phyloP scores from a whole-genome alignment of 257 asterid species.

The Solanum clarkiae region DNA sequence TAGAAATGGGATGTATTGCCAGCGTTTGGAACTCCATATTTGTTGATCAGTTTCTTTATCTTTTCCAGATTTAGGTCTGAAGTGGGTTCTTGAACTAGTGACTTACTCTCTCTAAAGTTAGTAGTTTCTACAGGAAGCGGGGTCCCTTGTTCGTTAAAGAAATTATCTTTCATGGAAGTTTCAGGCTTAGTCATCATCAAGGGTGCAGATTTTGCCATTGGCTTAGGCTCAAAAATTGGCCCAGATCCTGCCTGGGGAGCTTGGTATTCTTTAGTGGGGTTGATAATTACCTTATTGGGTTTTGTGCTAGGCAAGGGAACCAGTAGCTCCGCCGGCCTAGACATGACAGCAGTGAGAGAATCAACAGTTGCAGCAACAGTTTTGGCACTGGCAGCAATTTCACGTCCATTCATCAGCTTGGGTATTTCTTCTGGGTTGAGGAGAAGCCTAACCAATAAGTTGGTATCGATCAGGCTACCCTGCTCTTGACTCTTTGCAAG shows the following conservation, averaged over 20 bases:
- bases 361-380: not conserved
- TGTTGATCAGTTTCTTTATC: not conserved
- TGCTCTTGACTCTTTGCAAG: conserved; percentile 11
- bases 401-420: conserved; percentile 11
- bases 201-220: not conserved
- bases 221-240: not conserved
- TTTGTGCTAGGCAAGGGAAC: not conserved
- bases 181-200: not conserved
- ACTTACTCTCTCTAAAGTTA: not conserved
- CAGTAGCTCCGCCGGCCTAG: not conserved
- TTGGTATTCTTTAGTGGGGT: not conserved
- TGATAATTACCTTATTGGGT: not conserved
- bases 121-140: not conserved
- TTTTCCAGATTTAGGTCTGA: not conserved
- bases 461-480: conserved; percentile 17
- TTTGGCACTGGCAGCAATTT: not conserved
- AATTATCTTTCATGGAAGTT: not conserved
- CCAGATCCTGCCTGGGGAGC: not conserved
- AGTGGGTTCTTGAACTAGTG: not conserved
- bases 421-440: conserved; percentile 24
- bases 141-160: conserved; percentile 13
- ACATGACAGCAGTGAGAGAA: not conserved
- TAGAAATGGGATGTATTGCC: not conserved
- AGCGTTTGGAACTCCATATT: conserved; percentile 1
- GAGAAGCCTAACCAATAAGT: conserved; percentile 22